Evolutionary conservation across 2,329 filamentous ascomycete species (phyloP), one percentile per base, ranked within the genome.

Genomic region (Trichoderma sp.): DNA sequence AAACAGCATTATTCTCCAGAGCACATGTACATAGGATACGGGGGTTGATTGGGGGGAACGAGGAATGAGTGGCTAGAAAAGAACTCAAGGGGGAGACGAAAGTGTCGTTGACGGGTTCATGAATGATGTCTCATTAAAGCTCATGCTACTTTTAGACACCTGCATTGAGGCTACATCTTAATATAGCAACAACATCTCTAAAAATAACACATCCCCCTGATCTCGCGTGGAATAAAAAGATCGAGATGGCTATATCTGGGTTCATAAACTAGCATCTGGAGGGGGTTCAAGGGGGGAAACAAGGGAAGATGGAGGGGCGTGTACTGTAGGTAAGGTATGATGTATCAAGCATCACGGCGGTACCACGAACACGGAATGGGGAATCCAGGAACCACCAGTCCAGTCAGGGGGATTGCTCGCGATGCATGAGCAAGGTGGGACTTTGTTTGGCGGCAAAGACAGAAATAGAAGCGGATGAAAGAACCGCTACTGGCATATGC

Each of bases 121-220:
- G 55, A 53, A 69, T 64, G 71, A 72, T 69, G 71, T 72, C 55
- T 43, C 53, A 66, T 65, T 72, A 72, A 72, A 57, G 61, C 36
- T n/a, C 43, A 64, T 70, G 59, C 59, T 34, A n/a, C 30, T 65
- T 59, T 63, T 57, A 72, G 71, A 62, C 39, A 32, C 67, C 12
- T 72, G 50, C 71, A 72, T 70, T 64, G 62, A 36, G 55, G 71
- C 71, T 65, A 65, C 26, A 57, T 71, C 68, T 72, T 72, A 72
- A 70, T 71, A 71, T 70, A 70, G 71, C 67, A 72, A 72, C 67
- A 34, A 3, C 15, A 4, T 57, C 61, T 71, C 71, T 72, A 72
- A 72, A 72, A 71, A 72, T 72, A 72, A 61, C 39, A 59, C 17
- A 50, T 7, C 13, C 47, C 71, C 61, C 71, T 36, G 68, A 30